These are phyloP conservation scores for Eucalyptus sp. DNA, from an alignment of 345 rosid species.

Conservation along the genomic window DNA sequence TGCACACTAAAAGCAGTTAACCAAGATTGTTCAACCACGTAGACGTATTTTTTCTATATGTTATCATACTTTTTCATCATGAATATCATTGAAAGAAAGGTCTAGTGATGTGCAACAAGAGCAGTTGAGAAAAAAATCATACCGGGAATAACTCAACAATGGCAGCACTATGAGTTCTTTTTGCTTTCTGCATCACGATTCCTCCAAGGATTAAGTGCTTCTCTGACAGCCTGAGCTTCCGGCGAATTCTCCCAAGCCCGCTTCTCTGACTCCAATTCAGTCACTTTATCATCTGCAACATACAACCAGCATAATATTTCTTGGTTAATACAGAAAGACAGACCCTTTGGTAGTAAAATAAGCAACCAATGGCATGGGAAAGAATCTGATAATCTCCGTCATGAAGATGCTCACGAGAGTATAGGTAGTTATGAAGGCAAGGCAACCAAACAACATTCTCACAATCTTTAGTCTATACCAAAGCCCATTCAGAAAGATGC, in stretches of 20 bases:
- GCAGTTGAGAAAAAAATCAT: neutral
- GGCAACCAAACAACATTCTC: neutral
- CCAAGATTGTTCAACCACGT: neutral
- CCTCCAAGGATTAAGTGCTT: slow-evolving; percentile 89
- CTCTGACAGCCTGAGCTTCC: slow-evolving; percentile 66
- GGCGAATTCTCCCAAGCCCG: slow-evolving; percentile 66
- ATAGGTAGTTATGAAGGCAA: neutral
- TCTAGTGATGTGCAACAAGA: neutral
- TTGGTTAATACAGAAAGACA: neutral
- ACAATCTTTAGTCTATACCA: neutral
- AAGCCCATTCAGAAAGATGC: neutral
- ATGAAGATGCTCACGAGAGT: neutral
- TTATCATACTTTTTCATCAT: neutral
- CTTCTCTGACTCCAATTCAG: slow-evolving; percentile 74
- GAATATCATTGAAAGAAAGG: neutral
- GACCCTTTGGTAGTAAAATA: neutral
- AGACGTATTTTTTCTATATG: neutral
- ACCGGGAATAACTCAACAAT: neutral
- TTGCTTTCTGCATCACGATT: slow-evolving; percentile 29
- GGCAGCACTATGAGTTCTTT: slow-evolving; percentile 13
- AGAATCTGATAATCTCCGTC: neutral
- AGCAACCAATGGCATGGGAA: neutral
- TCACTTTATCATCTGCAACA: slow-evolving; percentile 66
- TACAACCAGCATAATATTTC: neutral
- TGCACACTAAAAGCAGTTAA: neutral